Base-by-base conservation (phyloP, 352 stramenopile genomes). In the Phytophthora colocasiae region DNA sequence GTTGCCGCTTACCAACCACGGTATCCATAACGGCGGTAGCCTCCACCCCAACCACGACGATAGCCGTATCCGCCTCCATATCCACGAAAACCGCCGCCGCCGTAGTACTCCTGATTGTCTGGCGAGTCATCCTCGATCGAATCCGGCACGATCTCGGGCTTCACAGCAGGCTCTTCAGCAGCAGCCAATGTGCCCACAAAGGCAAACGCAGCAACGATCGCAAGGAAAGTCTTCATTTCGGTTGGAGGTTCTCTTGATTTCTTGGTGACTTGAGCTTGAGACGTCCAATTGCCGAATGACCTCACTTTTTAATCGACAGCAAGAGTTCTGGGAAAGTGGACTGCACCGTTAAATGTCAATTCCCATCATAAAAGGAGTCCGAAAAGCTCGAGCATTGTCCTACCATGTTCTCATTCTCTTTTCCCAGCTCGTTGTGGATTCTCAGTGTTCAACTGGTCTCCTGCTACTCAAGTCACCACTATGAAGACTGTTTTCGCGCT, bases 401-500 rank as follows among this genome's bases (percentile, higher is more conserved):
- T 38, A 62, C 32, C 31, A 38, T 6, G 0, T 26, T 29, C 6
- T 19, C 11, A 2, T 32, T 32, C 7, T 11, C 31, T 36, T 36
- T 36, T 36, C 31, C 31, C 31, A 36, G 12, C 22, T 22, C 22
- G 24, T 26, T 59, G 39, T 72, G 8, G 31, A 34, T 3, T 34
- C 31, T 11, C 9, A 36, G 31, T 36, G 38, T 45, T 45, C 51
- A 58, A 63, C 47, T n/a, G 10, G 29, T 34, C 57, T 19, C 19
- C 29, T 45, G 4, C 17, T 12, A 48, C 45, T 57, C 51, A 69
- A 63, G 51, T 3, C 26, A 22, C 15, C 15, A 27, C 41, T 6
- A 72, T 72, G 64, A 72, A 72, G 58, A 68, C 51, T 17, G 10
- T 38, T 48, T 54, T 72, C 39, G 50, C 49, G 2, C 45, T 72